Conservation (phyloP, 768 basidiomycete species). For the Chlorophyllum brunneum region DNA sequence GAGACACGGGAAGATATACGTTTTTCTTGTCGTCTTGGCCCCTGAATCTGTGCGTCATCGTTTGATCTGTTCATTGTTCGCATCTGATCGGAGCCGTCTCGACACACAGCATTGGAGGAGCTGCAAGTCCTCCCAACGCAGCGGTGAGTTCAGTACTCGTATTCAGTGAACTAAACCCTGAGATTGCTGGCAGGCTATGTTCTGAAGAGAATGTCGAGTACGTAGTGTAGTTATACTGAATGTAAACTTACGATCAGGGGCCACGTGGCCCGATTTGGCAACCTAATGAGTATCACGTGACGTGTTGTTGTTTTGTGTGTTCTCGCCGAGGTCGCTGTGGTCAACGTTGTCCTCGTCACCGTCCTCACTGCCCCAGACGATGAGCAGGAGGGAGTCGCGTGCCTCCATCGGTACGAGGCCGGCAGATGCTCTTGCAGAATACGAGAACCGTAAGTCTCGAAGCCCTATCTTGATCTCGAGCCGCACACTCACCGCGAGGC, state of each 20-base stretch:
- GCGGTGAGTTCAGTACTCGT: constrained; percentile 40
- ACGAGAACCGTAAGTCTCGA: constrained; percentile 70
- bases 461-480: constrained; percentile 14
- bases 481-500: constrained; percentile 30
- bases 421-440: constrained; percentile 78
- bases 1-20: constrained; percentile 56
- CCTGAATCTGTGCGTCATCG: constrained; percentile 54
- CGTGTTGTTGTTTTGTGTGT: constrained; percentile 17
- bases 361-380: constrained; percentile 22
- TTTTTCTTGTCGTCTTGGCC: constrained; percentile 81
- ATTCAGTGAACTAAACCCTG: background rate
- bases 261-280: constrained; percentile 10
- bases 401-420: constrained; percentile 64
- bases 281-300: constrained; percentile 22
- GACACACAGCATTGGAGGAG: constrained; percentile 51
- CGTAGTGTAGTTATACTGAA: constrained; percentile 1
- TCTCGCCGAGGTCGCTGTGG: constrained; percentile 1
- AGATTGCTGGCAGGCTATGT: background rate
- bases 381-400: constrained; percentile 60
- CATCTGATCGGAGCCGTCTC: constrained; percentile 7
- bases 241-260: background rate
- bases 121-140: constrained; percentile 69
- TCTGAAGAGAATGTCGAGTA: background rate
- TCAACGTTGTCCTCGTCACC: constrained; percentile 12
- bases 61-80: background rate